These are phyloP conservation scores for Saturnispora gosingensis DNA, from an alignment of 805 yeast species.

Conservation along the genomic window DNA sequence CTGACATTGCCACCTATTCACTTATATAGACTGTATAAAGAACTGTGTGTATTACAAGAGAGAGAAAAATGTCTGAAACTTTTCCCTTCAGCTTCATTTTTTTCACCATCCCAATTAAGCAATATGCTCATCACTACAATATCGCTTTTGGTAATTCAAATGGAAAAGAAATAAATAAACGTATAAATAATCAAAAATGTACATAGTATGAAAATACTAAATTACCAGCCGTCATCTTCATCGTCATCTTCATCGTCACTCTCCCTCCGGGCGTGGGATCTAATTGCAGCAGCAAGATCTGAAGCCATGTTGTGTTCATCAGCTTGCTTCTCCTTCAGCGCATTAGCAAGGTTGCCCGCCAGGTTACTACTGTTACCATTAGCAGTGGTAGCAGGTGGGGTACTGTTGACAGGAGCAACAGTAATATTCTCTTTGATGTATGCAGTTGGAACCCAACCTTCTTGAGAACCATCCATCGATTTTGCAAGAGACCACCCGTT, in stretches of 20 bases:
- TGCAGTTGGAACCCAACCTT: conserved; percentile 98
- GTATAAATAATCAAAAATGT: background rate
- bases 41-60: background rate
- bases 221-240: conserved; percentile 43
- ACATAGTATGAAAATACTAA: background rate
- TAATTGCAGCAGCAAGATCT: conserved; percentile 83
- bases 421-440: conserved; percentile 48
- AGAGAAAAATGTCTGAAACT: background rate
- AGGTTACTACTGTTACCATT: conserved; percentile 12
- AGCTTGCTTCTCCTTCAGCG: conserved; percentile 51
- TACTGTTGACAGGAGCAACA: conserved; percentile 33
- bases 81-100: background rate
- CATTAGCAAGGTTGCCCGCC: conserved; percentile 55
- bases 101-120: background rate
- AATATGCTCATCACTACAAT: background rate
- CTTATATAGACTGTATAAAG: background rate
- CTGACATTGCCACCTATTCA: conserved; percentile 24
- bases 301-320: conserved; percentile 62
- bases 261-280: conserved; percentile 62
- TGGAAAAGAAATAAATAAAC: background rate
- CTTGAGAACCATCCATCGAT: conserved; percentile 59
- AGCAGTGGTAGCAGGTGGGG: conserved; percentile 21
- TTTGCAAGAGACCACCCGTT: conserved; percentile 96
- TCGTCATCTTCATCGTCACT: conserved; percentile 66
- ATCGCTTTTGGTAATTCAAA: background rate